These are phyloP conservation scores for Trichoderma gracile DNA, from an alignment of 2,329 filamentous ascomycete genomes.

Conservation along the genomic window DNA sequence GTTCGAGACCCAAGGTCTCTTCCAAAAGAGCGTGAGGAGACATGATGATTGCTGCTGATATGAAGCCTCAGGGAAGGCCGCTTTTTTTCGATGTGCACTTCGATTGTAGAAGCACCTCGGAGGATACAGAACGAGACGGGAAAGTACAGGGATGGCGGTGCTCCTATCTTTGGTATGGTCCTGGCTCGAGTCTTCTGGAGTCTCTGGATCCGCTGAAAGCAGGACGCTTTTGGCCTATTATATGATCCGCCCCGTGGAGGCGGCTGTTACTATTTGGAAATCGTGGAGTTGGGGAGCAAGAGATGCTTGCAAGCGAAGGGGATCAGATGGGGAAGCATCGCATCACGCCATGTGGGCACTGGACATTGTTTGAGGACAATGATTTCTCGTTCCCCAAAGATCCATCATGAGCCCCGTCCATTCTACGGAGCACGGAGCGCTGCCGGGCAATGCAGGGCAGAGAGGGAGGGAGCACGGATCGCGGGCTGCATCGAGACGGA, in stretches of 20 bases:
- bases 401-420: background rate
- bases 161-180: background rate
- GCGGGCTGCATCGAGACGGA: background rate
- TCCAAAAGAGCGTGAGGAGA: conserved; percentile 45
- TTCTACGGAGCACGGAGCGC: background rate
- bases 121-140: no score
- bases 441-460: background rate
- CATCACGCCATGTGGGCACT: conserved; percentile 14
- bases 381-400: background rate
- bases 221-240: background rate
- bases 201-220: background rate
- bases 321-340: background rate
- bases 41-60: conserved; percentile 35
- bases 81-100: no score
- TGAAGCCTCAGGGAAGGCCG: background rate
- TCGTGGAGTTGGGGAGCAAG: background rate
- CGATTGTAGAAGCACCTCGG: no score
- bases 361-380: background rate
- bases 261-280: background rate
- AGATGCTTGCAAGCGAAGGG: background rate
- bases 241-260: background rate
- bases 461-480: background rate
- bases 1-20: conserved; percentile 28
- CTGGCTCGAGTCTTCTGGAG: no score
- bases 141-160: background rate